phyloP scores from a whole-genome alignment of 768 basidiomycete genomes.

The Brasilioporus rufonigricans region DNA sequence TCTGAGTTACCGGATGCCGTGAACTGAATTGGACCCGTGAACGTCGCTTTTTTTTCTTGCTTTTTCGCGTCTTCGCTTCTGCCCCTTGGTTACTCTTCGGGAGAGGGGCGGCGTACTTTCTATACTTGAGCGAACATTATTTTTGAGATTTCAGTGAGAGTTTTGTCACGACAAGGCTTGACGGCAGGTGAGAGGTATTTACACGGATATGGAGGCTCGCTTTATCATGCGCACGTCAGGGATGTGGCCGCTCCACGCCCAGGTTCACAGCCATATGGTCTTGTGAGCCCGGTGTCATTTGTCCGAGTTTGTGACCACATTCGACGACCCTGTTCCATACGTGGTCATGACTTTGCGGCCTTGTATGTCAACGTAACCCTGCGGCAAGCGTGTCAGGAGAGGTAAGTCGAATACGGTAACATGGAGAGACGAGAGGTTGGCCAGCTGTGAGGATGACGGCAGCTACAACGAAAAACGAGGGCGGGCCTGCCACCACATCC shows the following conservation, averaged over 20 bases:
- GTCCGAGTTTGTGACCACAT: conserved; percentile 4
- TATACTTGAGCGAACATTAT: not conserved
- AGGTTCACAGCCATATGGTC: not conserved
- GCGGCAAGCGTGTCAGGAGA: conserved; percentile 4
- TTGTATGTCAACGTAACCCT: conserved; percentile 1
- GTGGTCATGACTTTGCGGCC: conserved; percentile 17
- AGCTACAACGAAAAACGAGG: conserved; percentile 5
- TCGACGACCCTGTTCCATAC: conserved; percentile 11
- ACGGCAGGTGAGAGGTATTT: conserved; percentile 12
- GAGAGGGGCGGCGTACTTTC: not conserved
- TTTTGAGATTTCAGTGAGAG: conserved; percentile 4
- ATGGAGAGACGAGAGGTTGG: conserved; percentile 5
- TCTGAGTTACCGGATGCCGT: conserved; percentile 21
- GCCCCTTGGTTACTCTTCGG: not conserved
- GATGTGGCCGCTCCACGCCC: not conserved
- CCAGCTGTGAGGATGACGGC: conserved; percentile 14
- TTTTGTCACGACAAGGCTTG: not conserved
- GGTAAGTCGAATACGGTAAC: conserved; percentile 11
- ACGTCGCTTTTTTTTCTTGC: not conserved
- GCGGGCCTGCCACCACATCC: conserved; percentile 20
- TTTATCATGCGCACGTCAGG: conserved; percentile 7
- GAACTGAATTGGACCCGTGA: conserved; percentile 6
- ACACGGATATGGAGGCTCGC: conserved; percentile 3
- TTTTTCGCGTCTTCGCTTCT: not conserved
- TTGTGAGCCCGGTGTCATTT: conserved; percentile 1